Conservation (phyloP, 2,329 filamentous ascomycete species). For the Nemania sp. region DNA sequence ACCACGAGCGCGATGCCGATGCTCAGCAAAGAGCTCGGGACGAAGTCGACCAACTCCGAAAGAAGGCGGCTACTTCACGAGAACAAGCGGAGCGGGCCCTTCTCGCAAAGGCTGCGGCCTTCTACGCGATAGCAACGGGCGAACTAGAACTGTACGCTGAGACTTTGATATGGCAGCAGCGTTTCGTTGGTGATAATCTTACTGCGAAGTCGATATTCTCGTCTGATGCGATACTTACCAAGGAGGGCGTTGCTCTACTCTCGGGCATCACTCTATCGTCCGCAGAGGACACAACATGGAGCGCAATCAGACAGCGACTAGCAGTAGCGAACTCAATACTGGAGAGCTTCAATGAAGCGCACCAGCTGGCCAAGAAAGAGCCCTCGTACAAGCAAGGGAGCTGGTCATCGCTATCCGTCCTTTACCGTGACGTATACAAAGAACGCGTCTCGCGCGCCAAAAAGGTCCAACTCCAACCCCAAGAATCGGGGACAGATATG, state of each 20-base stretch:
- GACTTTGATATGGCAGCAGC: conserved; percentile 22
- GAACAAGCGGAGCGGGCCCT: conserved; percentile 18
- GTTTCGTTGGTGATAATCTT: conserved; percentile 20
- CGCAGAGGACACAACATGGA: conserved; percentile 3
- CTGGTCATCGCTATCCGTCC: background rate
- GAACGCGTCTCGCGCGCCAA: conserved; percentile 21
- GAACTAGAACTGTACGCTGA: conserved; percentile 19
- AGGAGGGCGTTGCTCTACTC: conserved; percentile 19
- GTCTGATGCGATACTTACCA: conserved; percentile 2
- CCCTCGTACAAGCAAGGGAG: conserved; percentile 3
- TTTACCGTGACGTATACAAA: conserved; percentile 12
- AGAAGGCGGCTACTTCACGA: conserved; percentile 11
- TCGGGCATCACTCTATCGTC: conserved; percentile 13
- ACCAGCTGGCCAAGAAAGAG: conserved; percentile 14
- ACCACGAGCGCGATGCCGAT: conserved; percentile 1
- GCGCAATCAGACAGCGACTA: conserved; percentile 3
- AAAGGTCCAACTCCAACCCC: conserved; percentile 9
- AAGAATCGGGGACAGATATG: conserved; percentile 11
- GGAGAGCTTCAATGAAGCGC: conserved; percentile 7
- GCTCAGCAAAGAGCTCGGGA: conserved; percentile 14
- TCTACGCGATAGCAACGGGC: conserved; percentile 22
- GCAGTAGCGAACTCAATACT: conserved; percentile 13
- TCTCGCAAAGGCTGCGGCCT: conserved; percentile 19
- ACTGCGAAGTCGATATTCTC: conserved; percentile 11
- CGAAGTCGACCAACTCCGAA: conserved; percentile 19